Conservation (phyloP, 2,329 filamentous ascomycete species). For the Pseudogymnoascus sp. region DNA sequence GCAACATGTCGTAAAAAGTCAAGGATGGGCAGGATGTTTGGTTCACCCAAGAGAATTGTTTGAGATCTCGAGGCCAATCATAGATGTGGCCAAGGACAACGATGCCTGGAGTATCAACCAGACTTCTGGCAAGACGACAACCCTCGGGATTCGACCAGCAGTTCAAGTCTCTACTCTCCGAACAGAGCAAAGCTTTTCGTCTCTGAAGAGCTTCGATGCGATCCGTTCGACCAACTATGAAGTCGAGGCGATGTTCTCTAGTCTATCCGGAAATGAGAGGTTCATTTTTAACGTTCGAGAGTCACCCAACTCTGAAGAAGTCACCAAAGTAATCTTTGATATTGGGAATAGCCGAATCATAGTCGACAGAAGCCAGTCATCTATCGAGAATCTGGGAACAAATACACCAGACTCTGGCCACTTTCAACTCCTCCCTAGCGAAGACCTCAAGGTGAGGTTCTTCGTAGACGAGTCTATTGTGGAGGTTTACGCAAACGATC, state of each 20-base stretch:
- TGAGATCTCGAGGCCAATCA: slow-evolving; percentile 14
- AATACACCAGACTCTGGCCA: slow-evolving; percentile 9
- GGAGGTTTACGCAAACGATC: slow-evolving; percentile 18
- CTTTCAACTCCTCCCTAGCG: slow-evolving; percentile 13
- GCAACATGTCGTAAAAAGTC: slow-evolving; percentile 1
- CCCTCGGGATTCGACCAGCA: slow-evolving; percentile 16
- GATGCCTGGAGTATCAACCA: slow-evolving; percentile 9
- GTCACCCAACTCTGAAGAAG: slow-evolving; percentile 12
- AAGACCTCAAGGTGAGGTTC: slow-evolving; percentile 14
- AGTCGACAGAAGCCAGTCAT: slow-evolving; percentile 13
- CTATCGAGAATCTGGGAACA: slow-evolving; percentile 7
- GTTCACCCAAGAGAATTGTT: slow-evolving; percentile 17
- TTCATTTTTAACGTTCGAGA: slow-evolving; percentile 17
- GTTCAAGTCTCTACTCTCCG: slow-evolving; percentile 13
- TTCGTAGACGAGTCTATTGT: slow-evolving; percentile 17
- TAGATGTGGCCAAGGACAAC: not conserved
- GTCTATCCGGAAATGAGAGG: slow-evolving; percentile 11
- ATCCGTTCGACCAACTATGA: slow-evolving; percentile 14
- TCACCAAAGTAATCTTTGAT: slow-evolving; percentile 16
- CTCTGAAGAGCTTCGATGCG: not conserved
- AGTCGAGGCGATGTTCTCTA: slow-evolving; percentile 13
- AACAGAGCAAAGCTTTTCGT: not conserved
- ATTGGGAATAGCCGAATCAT: slow-evolving; percentile 10
- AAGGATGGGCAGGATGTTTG: slow-evolving; percentile 20
- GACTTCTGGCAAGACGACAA: slow-evolving; percentile 5